Conservation (phyloP, 139 green algal genomes). For the Nannochloris sp. region DNA sequence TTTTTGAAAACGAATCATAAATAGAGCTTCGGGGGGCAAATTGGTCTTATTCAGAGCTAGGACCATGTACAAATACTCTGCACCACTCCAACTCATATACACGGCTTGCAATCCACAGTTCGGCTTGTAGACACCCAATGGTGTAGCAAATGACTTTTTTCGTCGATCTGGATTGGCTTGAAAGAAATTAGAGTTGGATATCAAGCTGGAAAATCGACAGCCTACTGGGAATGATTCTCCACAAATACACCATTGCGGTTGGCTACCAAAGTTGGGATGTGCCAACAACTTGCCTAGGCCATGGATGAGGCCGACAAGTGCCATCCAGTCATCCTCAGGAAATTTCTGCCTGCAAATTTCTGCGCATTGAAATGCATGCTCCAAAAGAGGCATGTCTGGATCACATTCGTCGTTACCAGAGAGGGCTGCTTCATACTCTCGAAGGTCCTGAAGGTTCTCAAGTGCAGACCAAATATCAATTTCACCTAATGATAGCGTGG, state of each 20-base stretch:
- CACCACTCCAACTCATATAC: conserved; percentile 59
- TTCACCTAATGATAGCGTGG: conserved; percentile 35
- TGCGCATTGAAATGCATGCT: conserved; percentile 61
- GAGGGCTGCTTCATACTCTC: conserved; percentile 65
- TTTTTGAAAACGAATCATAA: conserved; percentile 54
- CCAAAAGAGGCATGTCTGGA: conserved; percentile 53
- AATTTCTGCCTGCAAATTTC: conserved; percentile 60
- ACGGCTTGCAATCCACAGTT: conserved; percentile 33
- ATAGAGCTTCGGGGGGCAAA: conserved; percentile 67
- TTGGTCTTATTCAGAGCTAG: conserved; percentile 45
- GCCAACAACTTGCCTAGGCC: conserved; percentile 74
- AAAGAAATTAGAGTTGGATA: conserved; percentile 53
- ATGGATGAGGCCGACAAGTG: conserved; percentile 72
- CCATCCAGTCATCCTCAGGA: conserved; percentile 72
- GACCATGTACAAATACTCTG: conserved; percentile 81
- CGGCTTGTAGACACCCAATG: conserved; percentile 50
- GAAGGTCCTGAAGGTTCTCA: conserved; percentile 48
- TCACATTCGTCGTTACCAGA: conserved; percentile 27
- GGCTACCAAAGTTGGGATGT: conserved; percentile 53
- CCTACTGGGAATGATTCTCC: conserved; percentile 79
- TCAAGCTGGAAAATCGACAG: conserved; percentile 61
- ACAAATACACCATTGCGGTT: conserved; percentile 79
- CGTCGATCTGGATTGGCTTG: conserved; percentile 66
- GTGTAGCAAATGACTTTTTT: conserved; percentile 38
- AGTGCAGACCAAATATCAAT: conserved; percentile 72